Evolutionary conservation across 2,329 filamentous ascomycete species (phyloP), one percentile per base, ranked within the genome.

Genomic region (Neoscytalidium dimidiatum): DNA sequence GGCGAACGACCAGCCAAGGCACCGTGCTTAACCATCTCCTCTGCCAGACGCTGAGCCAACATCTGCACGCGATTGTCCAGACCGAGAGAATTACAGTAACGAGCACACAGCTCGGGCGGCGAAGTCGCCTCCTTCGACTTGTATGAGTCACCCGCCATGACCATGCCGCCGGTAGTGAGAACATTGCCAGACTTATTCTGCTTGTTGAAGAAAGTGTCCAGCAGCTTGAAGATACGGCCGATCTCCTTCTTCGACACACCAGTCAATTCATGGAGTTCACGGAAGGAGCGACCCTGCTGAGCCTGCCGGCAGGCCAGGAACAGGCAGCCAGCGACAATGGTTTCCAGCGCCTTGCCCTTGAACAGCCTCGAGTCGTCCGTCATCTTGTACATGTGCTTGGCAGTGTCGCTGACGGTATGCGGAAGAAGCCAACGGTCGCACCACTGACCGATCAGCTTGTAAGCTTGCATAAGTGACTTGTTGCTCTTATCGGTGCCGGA

Each of bases 211-310:
- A 96, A 97, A 71, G 90, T 88, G 80, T 98, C 94, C 49, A 99
- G 84, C 65, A 88, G 84, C 82, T 99, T 99, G 86, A 97, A 99
- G 26, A 94, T 94, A 65, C 94, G 85, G 23, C 95, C 95, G 68
- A 99, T 97, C 75, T 99, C 96, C 81, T 98, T 98, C 83, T 98
- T 97, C 67, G 90, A 90, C 29, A 99, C 94, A 70, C 92, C 92
- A 8, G 95, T 99, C 76, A 98, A 84, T 67, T 92, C 90, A 80
- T 92, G 96, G 72, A 99, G 95, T 78, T 99, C 96, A 56, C 91
- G 88, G 81, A 99, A 99, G 3, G 93, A 96, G 69, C 95, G 91
- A 4, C 92, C 90, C 31, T 94, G 90, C 67, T 89, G 87, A 74
- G 92, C 91, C 78, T 97, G 92, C 49, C 95, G 92, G 77, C 94